Evolutionary conservation across 768 basidiomycete species (phyloP), one percentile per base, ranked within the genome.

Genomic region (Hericium alpestre): DNA sequence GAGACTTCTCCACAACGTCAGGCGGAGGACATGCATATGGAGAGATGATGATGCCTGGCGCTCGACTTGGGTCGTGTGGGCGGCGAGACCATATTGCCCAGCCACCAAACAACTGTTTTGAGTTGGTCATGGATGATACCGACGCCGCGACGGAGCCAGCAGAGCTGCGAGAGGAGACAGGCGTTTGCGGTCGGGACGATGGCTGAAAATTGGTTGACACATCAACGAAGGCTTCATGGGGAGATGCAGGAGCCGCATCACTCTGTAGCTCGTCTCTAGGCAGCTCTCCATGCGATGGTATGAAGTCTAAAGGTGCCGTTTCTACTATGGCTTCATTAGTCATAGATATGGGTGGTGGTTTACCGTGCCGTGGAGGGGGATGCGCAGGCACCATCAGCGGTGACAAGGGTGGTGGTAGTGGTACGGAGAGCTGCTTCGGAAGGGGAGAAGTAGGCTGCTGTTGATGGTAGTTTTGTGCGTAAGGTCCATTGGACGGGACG

Each of bases 81-180:
- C 85, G 79, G n/a, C 78, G 77, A 0, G 87, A 85, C 85, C 86
- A 89, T 39, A 90, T 79, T 4, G 81, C 84, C 71, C 80, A 87
- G 39, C 71, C 70, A 8, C 55, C 55, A 38, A 53, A 38, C 27
- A 53, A 43, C 10, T 56, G 54, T n/a, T 22, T 57, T 38, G 50
- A 13, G 48, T 23, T 9, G 5, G 52, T 37, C 10, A 13, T 47
- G 53, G 12, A 25, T 25, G 53, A 52, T 9, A n/a, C 25, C 18
- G 56, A 23, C 22, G 53, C 38, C n/a, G 55, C n/a, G 1, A 37
- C 39, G 16, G 48, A 23, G 3, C 4, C 20, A n/a, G 52, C 22
- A 5, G 49, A 49, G 11, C 23, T 49, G n/a, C 12, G 53, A 9
- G 53, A 23, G 38, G 54, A 54, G 13, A 27, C 10, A 37, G 55